phyloP scores from a whole-genome alignment of 2,329 filamentous ascomycete genomes.

The Corynespora cassiicola region DNA sequence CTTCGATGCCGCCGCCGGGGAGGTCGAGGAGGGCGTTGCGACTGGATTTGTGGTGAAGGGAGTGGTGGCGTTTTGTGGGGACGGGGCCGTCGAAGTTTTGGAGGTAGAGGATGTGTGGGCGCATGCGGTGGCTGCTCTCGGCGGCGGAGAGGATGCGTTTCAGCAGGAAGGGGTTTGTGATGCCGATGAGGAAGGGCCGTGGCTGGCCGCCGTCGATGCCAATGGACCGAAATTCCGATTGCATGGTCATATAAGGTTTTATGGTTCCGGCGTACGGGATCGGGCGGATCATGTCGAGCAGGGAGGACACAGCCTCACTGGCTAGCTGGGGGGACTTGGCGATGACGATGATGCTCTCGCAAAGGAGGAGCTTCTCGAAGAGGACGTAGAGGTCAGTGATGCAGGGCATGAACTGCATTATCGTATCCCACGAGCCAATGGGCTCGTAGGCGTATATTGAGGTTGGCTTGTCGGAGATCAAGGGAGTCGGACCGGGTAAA shows the following conservation, averaged over 20 bases:
- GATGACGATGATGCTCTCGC: conserved; percentile 48
- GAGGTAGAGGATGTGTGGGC: conserved; percentile 48
- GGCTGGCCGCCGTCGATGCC: conserved; percentile 48
- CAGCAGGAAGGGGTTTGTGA: conserved; percentile 51
- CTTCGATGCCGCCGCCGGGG: conserved; percentile 48
- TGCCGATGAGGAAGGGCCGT: conserved; percentile 46
- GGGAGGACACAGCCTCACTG: conserved; percentile 47
- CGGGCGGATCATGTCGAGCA: conserved; percentile 48
- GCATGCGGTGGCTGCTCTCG: conserved; percentile 38
- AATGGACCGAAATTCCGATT: conserved; percentile 48
- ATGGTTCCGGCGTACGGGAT: conserved; percentile 49
- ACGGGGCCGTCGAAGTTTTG: conserved; percentile 43
- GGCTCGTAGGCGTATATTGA: conserved; percentile 50
- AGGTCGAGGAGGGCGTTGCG: conserved; percentile 46
- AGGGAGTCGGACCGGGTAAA: conserved; percentile 34
- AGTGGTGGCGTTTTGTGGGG: conserved; percentile 44
- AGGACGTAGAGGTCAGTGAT: conserved; percentile 49
- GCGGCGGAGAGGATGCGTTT: conserved; percentile 45
- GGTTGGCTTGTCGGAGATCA: conserved; percentile 35
- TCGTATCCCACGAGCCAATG: conserved; percentile 45
- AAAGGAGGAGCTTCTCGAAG: conserved; percentile 49
- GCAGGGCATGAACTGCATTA: conserved; percentile 49
- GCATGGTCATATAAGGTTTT: conserved; percentile 52
- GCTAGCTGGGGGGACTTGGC: conserved; percentile 50
- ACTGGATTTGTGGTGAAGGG: conserved; percentile 42